Conservation (phyloP, 257 asterid species). For the Gentiana straminea region DNA sequence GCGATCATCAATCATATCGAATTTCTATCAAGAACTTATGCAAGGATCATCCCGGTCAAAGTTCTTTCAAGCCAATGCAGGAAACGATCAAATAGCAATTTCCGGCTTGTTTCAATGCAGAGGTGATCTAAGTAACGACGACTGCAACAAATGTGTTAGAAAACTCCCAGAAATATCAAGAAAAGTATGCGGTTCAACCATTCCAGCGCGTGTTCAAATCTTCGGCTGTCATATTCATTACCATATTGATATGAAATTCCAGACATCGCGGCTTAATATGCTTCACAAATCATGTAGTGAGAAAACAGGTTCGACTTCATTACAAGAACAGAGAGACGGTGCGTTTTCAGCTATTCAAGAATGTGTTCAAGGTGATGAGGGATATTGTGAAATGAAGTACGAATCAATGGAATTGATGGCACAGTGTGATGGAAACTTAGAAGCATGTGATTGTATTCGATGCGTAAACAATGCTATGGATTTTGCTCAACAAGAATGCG, state of each 20-base stretch:
- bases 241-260: constrained; percentile 26
- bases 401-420: constrained; percentile 27
- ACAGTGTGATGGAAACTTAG: constrained; percentile 44
- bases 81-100: constrained; percentile 25
- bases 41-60: constrained; percentile 30
- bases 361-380: constrained; percentile 28
- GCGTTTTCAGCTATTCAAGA: constrained; percentile 45
- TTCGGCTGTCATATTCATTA: constrained; percentile 51
- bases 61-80: constrained; percentile 41
- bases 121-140: constrained; percentile 24
- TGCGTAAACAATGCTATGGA: constrained; percentile 38
- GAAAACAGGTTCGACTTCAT: constrained; percentile 11
- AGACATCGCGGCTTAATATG: constrained; percentile 11
- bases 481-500: constrained; percentile 40
- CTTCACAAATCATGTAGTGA: constrained; percentile 43
- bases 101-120: constrained; percentile 57
- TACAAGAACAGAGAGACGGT: constrained; percentile 29
- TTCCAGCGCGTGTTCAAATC: constrained; percentile 55
- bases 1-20: constrained; percentile 21
- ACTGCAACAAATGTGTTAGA: constrained; percentile 40
- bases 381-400: constrained; percentile 36
- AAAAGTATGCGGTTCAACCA: constrained; percentile 22
- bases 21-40: constrained; percentile 33
- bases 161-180: constrained; percentile 22
- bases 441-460: constrained; percentile 49